Evolutionary conservation across 75 land plant genomes (phyloP), one percentile per base, ranked within the genome.

Genomic region (Pinus taeda): DNA sequence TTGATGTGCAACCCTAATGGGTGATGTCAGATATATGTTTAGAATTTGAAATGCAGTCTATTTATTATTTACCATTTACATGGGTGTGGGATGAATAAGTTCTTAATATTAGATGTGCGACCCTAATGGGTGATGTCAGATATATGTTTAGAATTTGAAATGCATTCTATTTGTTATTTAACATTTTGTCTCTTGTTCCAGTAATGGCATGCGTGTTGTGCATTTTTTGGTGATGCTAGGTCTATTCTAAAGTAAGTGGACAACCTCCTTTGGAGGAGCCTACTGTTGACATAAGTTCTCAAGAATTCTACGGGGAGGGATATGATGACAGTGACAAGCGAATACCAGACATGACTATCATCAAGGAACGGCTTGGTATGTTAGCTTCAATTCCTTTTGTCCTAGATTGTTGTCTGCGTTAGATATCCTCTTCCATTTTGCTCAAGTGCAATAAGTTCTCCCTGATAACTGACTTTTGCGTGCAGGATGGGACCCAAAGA

Each of bases 301-400:
- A 94, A 80, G 98, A 97, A 75, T 97, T 97, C 66, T 97, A 97
- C 74, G 99, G 99, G 13, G 98, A 90, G 74, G 99, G 98, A 15
- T 97, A 97, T 80, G 99, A 97, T 81, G 99, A 97, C 74, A 94
- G 98, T 83, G 99, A 97, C 79, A 94, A 88, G 84, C 84, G 98
- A 62, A 97, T 94, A 85, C 99, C 99, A 53, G 98, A 97, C 81
- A 97, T 97, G 98, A 94, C 98, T 73, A 92, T 97, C 21, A 94
- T 94, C 85, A 97, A 91, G 74, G 83, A 37, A 77, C 99, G 95
- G 70, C 98, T 94, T 74, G 99, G 99, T 94, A 88, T 26, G 79
- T 55, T 9, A 49, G 69, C 37, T 17, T 57, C 33, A 26, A 9
- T 57, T 22, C 12, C 8, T 59, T 4, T 26, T 74, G 26, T 12